phyloP scores from a whole-genome alignment of 495 filamentous ascomycete species.

The Neurospora sp. region DNA sequence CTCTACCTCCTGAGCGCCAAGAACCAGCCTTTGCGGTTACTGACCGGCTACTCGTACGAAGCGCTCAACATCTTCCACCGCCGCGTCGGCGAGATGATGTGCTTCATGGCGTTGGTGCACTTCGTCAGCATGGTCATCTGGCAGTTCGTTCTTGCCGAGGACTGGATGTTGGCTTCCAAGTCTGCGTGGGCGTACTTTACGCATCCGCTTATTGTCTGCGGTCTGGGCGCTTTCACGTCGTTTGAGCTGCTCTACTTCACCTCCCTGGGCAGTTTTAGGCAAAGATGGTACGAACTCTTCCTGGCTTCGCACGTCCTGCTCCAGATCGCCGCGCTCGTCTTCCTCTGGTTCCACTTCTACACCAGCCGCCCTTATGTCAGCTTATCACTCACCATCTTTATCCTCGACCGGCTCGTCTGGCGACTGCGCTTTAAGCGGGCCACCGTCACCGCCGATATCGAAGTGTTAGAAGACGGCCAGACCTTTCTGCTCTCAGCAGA shows the following conservation, averaged over 20 bases:
- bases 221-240: constrained; percentile 34
- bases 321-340: constrained; percentile 38
- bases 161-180: constrained; percentile 13
- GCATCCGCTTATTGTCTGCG: constrained; percentile 23
- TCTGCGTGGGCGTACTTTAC: constrained; percentile 13
- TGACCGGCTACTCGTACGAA: constrained; percentile 55
- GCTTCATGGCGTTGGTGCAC: constrained; percentile 26
- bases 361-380: constrained; percentile 18
- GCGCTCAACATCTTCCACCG: constrained; percentile 52
- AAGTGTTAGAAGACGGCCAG: constrained; percentile 26
- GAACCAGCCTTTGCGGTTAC: constrained; percentile 46
- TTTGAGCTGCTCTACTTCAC: constrained; percentile 50
- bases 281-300: constrained; percentile 22
- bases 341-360: constrained; percentile 45
- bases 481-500: constrained; percentile 38
- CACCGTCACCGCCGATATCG: constrained; percentile 32
- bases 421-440: constrained; percentile 36
- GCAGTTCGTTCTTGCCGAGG: constrained; percentile 22
- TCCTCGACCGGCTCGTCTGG: constrained; percentile 49
- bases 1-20: constrained; percentile 54
- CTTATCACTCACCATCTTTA: constrained; percentile 35
- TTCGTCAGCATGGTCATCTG: constrained; percentile 33
- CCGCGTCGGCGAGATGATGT: constrained; percentile 13
- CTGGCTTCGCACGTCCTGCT: constrained; percentile 36
- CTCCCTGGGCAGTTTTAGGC: constrained; percentile 15